A percentile compares a stretch with the other conserved stretches of the same genome.
Conservation (phyloP, 345 rosid species). For the Ceriops zippeliana region DNA sequence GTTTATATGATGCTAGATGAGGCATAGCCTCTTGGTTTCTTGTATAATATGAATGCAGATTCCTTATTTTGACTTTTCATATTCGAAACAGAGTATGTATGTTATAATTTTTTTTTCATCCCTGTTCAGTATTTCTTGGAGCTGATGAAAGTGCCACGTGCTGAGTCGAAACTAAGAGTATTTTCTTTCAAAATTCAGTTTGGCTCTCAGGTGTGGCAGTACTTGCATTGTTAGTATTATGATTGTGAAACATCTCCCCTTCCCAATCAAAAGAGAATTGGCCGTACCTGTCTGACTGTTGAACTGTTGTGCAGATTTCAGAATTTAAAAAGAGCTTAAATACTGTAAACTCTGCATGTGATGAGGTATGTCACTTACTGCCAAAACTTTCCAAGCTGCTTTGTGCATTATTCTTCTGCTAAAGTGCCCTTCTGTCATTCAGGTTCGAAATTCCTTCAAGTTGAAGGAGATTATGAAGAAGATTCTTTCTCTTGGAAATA, state of each 20-base stretch:
- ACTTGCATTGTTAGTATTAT: constrained; percentile 36
- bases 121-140: constrained; percentile 73
- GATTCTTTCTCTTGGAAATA: constrained; percentile 88
- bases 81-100: background rate
- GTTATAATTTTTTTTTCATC: background rate
- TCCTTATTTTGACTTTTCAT: constrained; percentile 1
- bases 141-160: constrained; percentile 98
- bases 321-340: constrained; percentile 86
- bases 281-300: constrained; percentile 16
- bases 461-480: constrained; percentile 92
- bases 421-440: constrained; percentile 14
- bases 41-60: constrained; percentile 2
- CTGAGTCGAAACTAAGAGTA: constrained; percentile 90
- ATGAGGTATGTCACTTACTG: constrained; percentile 56
- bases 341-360: constrained; percentile 83
- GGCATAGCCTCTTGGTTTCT: constrained; percentile 1
- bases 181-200: constrained; percentile 97
- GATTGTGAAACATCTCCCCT: constrained; percentile 10
- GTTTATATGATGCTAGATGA: too few species aligned
- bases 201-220: constrained; percentile 79
- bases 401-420: constrained; percentile 17
- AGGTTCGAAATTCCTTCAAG: constrained; percentile 83
- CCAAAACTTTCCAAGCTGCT: constrained; percentile 13
- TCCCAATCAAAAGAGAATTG: background rate
- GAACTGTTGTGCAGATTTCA: constrained; percentile 45